A percentile compares a stretch with the other conserved stretches of the same genome.
These are phyloP conservation scores for Spencermartinsiella ligniputridi DNA, from an alignment of 1,139 yeast species.

Conservation along the genomic window DNA sequence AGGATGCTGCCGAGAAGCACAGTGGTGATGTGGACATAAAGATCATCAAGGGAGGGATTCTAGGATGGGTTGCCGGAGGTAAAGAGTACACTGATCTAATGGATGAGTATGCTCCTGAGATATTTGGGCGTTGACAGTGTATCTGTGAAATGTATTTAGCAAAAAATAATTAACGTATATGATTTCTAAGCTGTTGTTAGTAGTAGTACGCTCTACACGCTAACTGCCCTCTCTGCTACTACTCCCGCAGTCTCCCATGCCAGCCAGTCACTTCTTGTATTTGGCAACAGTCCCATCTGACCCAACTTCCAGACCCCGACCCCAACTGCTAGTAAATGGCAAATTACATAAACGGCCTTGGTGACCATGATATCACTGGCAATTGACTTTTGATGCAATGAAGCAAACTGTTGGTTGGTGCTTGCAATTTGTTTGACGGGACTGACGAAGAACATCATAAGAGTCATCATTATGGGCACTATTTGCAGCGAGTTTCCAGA, in stretches of 20 bases:
- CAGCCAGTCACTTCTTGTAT: constrained; percentile 84
- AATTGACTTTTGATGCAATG: constrained; percentile 30
- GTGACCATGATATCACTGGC: constrained; percentile 43
- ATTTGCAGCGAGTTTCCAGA: constrained; percentile 87
- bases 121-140: background rate
- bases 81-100: constrained; percentile 19
- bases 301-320: constrained; percentile 84
- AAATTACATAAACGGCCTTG: constrained; percentile 47
- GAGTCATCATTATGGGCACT: constrained; percentile 86
- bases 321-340: constrained; percentile 61
- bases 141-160: background rate
- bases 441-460: constrained; percentile 67
- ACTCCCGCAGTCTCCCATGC: constrained; percentile 66
- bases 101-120: constrained; percentile 21
- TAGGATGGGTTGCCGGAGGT: constrained; percentile 24
- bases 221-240: constrained; percentile 23
- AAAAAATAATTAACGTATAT: too few species aligned
- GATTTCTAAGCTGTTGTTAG: too few species aligned
- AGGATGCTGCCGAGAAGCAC: constrained; percentile 18
- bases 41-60: constrained; percentile 25
- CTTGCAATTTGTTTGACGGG: constrained; percentile 70
- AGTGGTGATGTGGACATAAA: constrained; percentile 16
- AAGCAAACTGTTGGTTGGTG: constrained; percentile 43
- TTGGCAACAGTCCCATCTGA: constrained; percentile 88
- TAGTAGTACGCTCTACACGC: constrained; percentile 1